Base-by-base conservation (phyloP, 257 asterid species). In the Petunia axillaris region DNA sequence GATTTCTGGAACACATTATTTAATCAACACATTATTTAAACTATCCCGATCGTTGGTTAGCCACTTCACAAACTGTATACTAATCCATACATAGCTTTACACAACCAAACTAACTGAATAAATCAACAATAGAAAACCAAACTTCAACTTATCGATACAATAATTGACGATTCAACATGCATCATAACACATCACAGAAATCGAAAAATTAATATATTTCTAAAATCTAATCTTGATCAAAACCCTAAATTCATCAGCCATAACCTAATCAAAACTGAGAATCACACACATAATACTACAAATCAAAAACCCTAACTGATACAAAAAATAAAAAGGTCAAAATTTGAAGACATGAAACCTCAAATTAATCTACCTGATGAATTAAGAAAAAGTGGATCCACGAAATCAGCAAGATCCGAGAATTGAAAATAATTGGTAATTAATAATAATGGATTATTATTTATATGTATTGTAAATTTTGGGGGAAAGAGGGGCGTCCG, bases 231-330 rank as follows among this genome's bases (percentile, higher is more conserved):
- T 25, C 25, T 25, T 25, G 25, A 25, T 25, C 25, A 25, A 36
- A 71, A 73, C 62, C 77, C 62, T 50, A 50, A 11, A 73, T 11
- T 73, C 62, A 73, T 70, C 60, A 50, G 35, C 62, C 62, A 50
- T 57, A 50, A 50, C 11, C 77, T 60, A 25, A 35, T 15, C 77
- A 71, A 71, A 48, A 46, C 10, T 43, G 3, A 48, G 2, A 48
- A 71, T 48, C 59, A 4, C 6, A 71, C 44, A 5, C 25, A 4
- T 16, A 48, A 48, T 48, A 25, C 35, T 25, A 71, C 77, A 66
- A 40, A 14, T 41, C 53, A 66, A 8, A 65, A 65, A 64, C 13
- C 39, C 73, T 14, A 65, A 70, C 59, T 10, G 59, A 35, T 25
- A 25, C 1, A 16, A 3, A 5, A n/a, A 16, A 8, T 10, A 10